These are phyloP conservation scores for Terfezia claveryi DNA, from an alignment of 495 filamentous ascomycete species.

Conservation along the genomic window DNA sequence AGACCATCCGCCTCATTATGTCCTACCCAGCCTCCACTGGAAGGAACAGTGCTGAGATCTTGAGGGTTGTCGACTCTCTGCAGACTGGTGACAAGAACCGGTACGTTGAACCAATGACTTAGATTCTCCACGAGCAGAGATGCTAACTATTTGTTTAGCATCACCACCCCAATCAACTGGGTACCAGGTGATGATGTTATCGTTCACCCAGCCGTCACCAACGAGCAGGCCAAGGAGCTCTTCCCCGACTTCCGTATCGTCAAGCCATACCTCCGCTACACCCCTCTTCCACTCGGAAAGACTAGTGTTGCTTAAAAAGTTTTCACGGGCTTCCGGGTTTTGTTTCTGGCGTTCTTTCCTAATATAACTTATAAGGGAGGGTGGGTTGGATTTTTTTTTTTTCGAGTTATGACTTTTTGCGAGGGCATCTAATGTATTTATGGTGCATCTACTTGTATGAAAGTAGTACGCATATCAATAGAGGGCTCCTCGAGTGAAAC, in stretches of 20 bases:
- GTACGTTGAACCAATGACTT: conserved; percentile 1
- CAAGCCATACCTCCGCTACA: conserved; percentile 76
- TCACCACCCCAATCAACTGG: conserved; percentile 92
- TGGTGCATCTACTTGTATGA: too few relatives aligned
- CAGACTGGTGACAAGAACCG: conserved; percentile 90
- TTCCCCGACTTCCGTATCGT: conserved; percentile 82
- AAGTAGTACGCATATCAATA: too few relatives aligned
- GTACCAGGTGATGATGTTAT: conserved; percentile 82
- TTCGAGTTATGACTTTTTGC: too few relatives aligned
- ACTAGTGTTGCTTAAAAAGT: conserved; percentile 17
- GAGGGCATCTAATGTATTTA: too few relatives aligned
- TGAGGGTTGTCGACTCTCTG: conserved; percentile 85
- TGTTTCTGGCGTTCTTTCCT: too few relatives aligned
- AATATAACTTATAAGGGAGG: too few relatives aligned
- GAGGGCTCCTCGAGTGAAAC: too few relatives aligned
- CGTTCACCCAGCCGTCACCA: conserved; percentile 71
- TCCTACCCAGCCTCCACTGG: conserved; percentile 95
- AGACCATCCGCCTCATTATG: conserved; percentile 88
- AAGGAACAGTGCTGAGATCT: conserved; percentile 86
- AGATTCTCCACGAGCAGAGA: neutral
- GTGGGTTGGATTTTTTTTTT: too few relatives aligned
- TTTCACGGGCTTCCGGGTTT: too few relatives aligned
- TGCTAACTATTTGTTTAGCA: conserved; percentile 21
- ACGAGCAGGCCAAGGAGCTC: conserved; percentile 62
- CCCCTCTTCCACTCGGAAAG: conserved; percentile 37